A percentile compares a stretch with the other conserved stretches of the same genome.
Evolutionary conservation across 768 basidiomycete species (phyloP).

Genomic region (Brasilioporus rufonigricans): DNA sequence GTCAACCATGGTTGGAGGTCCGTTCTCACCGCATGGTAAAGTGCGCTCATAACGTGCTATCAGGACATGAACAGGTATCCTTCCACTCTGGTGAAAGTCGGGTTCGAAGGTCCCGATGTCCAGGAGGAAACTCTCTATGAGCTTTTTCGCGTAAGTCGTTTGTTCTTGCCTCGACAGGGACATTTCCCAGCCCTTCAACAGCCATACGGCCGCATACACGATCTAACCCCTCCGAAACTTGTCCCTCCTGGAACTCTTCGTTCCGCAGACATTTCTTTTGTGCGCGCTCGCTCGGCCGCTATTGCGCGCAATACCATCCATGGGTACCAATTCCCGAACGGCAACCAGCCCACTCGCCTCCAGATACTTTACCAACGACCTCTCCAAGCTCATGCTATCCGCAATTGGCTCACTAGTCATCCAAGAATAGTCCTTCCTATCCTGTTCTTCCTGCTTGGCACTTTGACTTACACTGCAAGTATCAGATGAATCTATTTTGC

Average conservation of each 20-base stretch:
- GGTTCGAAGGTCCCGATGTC: constrained; percentile 88
- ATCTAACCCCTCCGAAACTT: constrained; percentile 58
- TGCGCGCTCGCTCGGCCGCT: constrained; percentile 62
- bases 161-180: background rate
- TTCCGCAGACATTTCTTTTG: constrained; percentile 61
- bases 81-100: constrained; percentile 66
- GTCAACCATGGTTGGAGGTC: constrained; percentile 81
- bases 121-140: constrained; percentile 77
- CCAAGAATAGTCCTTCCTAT: constrained; percentile 82
- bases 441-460: constrained; percentile 84
- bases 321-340: constrained; percentile 43
- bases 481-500: background rate
- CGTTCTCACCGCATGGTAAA: constrained; percentile 5
- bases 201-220: constrained; percentile 80
- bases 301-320: constrained; percentile 83
- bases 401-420: constrained; percentile 84
- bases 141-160: constrained; percentile 62
- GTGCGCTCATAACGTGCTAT: background rate
- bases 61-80: constrained; percentile 88
- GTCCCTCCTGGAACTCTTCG: constrained; percentile 67
- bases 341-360: constrained; percentile 40
- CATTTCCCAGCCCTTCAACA: constrained; percentile 28
- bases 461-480: constrained; percentile 81
- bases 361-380: constrained; percentile 60
- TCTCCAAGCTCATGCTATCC: constrained; percentile 60